Conservation (phyloP, 257 asterid species). For the Buddleja alternifolia region DNA sequence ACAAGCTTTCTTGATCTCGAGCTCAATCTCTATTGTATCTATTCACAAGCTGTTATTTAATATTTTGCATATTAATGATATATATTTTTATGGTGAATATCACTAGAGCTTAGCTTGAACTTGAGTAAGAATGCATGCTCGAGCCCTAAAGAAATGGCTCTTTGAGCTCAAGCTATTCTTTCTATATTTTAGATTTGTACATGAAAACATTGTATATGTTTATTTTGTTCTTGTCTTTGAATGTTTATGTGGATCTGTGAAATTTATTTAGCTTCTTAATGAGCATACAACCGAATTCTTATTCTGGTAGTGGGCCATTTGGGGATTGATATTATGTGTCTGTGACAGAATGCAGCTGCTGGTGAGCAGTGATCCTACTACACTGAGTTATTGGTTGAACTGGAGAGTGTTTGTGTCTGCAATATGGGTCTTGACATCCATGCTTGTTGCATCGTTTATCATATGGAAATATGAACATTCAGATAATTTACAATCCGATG, state of each 20-base stretch:
- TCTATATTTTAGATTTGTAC: not conserved
- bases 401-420: constrained; percentile 81
- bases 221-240: not conserved
- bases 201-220: not conserved
- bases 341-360: constrained; percentile 70
- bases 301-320: constrained; percentile 2
- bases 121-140: too few species aligned
- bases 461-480: constrained; percentile 74
- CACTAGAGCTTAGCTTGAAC: too few species aligned
- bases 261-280: not conserved
- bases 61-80: too few species aligned
- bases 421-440: constrained; percentile 65
- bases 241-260: not conserved
- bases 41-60: too few species aligned
- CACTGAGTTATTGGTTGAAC: constrained; percentile 81
- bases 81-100: too few species aligned
- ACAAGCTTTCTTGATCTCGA: constrained; percentile 12
- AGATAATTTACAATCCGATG: constrained; percentile 36
- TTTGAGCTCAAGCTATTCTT: too few species aligned
- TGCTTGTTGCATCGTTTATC: constrained; percentile 45
- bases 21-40: too few species aligned
- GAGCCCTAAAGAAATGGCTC: too few species aligned
- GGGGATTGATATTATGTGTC: constrained; percentile 22
- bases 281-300: not conserved
- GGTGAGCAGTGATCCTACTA: constrained; percentile 51